These are phyloP conservation scores for Avicennia marina DNA, from an alignment of 257 asterid species.

Conservation along the genomic window DNA sequence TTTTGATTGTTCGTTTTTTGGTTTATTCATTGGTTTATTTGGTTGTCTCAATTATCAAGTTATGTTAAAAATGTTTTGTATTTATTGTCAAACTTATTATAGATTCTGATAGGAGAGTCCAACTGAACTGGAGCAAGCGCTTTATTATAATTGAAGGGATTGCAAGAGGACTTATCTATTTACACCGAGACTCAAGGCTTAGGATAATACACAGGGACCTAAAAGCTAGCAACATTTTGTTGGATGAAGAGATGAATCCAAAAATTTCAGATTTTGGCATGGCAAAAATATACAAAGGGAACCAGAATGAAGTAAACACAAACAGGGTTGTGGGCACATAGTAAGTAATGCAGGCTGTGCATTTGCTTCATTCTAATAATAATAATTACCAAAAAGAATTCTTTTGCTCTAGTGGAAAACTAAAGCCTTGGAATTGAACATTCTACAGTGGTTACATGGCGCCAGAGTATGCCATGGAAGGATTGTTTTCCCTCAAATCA, in stretches of 20 bases:
- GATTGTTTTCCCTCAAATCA: conserved; percentile 76
- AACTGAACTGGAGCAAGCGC: conserved; percentile 62
- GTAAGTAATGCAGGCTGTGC: conserved; percentile 37
- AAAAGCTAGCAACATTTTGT: conserved; percentile 78
- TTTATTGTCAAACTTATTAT: too few relatives aligned
- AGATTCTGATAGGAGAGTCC: conserved; percentile 49
- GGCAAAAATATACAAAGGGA: conserved; percentile 88
- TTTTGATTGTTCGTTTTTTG: not conserved
- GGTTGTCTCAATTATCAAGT: too few relatives aligned
- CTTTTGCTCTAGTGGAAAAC: not conserved
- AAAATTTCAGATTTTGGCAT: conserved; percentile 91
- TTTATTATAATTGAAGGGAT: conserved; percentile 73
- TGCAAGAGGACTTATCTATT: conserved; percentile 85
- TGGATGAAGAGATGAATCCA: conserved; percentile 92
- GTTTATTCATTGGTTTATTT: too few relatives aligned
- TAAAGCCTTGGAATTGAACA: too few relatives aligned
- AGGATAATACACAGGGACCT: conserved; percentile 82
- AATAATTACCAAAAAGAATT: too few relatives aligned
- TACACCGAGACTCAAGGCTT: conserved; percentile 87
- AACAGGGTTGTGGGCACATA: conserved; percentile 79
- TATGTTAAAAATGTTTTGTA: too few relatives aligned
- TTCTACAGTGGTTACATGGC: conserved; percentile 87
- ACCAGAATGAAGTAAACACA: conserved; percentile 80
- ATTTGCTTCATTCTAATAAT: too few relatives aligned
- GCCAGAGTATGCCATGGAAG: conserved; percentile 97